A percentile compares a stretch with the other conserved stretches of the same genome.
These are phyloP conservation scores for Rhodotorula graminis DNA, from an alignment of 768 basidiomycete genomes.

Conservation along the genomic window DNA sequence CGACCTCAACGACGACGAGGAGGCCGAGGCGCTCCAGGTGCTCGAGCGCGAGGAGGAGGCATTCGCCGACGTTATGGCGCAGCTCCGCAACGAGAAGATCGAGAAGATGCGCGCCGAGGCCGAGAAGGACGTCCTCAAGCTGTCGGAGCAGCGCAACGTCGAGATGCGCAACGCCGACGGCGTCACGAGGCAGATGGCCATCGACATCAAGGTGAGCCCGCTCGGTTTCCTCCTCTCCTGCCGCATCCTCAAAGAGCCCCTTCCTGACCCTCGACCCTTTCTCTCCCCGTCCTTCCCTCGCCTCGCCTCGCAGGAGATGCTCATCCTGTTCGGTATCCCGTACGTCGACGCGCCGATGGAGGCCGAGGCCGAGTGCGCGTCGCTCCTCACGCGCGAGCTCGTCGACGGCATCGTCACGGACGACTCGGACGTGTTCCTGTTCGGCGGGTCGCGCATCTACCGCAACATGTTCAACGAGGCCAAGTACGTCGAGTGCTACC, in stretches of 20 bases:
- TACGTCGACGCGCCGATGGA: slow-evolving; percentile 99
- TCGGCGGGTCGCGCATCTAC: slow-evolving; percentile 89
- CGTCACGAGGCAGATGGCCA: slow-evolving; percentile 88
- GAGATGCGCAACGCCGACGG: slow-evolving; percentile 93
- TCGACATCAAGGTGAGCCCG: slow-evolving; percentile 63
- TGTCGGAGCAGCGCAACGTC: slow-evolving; percentile 77
- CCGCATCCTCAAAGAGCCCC: neutral
- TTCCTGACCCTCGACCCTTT: no score
- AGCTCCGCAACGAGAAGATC: slow-evolving; percentile 80
- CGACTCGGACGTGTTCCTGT: slow-evolving; percentile 97
- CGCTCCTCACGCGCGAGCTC: slow-evolving; percentile 72
- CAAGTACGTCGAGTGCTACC: slow-evolving; percentile 96
- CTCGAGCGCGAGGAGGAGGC: slow-evolving; percentile 56
- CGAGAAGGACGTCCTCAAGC: slow-evolving; percentile 75
- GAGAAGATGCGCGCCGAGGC: slow-evolving; percentile 79
- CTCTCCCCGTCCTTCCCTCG: neutral
- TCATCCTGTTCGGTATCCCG: slow-evolving; percentile 91
- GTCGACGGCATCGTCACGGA: slow-evolving; percentile 98
- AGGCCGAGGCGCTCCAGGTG: slow-evolving; percentile 70
- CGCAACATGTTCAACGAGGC: slow-evolving; percentile 99
- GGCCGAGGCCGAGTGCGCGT: slow-evolving; percentile 97
- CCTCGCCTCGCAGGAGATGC: slow-evolving; percentile 60
- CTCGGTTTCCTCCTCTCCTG: slow-evolving; percentile 44
- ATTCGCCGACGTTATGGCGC: slow-evolving; percentile 85
- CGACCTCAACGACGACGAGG: slow-evolving; percentile 39